A percentile compares a stretch with the other conserved stretches of the same genome.
Conservation (phyloP, 2,329 filamentous ascomycete species). For the Paecilomyces variotii region DNA sequence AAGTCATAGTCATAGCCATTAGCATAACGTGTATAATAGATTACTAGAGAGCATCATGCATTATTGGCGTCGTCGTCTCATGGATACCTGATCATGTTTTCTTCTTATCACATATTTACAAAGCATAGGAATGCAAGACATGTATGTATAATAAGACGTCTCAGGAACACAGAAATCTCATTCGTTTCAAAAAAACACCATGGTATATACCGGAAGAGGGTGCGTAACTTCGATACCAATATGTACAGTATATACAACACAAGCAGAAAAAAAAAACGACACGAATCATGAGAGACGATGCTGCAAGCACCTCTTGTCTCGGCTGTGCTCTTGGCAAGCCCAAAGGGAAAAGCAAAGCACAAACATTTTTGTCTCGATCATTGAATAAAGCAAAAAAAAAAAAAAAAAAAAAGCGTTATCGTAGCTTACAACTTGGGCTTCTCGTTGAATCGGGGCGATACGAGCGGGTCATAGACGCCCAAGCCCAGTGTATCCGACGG, state of each 20-base stretch:
- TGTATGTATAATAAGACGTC: background rate
- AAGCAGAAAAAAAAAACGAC: background rate
- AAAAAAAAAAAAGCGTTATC: background rate
- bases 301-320: background rate
- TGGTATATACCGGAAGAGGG: background rate
- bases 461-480: constrained; percentile 49
- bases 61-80: too few species aligned
- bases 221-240: background rate
- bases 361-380: background rate
- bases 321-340: background rate
- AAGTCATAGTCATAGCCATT: background rate
- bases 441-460: constrained; percentile 41
- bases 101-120: too few species aligned
- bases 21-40: background rate
- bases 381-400: background rate
- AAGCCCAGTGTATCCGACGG: constrained; percentile 55
- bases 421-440: constrained; percentile 36
- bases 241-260: background rate
- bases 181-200: background rate
- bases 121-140: too few species aligned
- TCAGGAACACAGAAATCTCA: background rate
- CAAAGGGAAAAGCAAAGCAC: too few species aligned
- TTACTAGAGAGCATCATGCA: too few species aligned
- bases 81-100: too few species aligned
- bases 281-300: background rate